Evolutionary conservation across 1,139 yeast genomes (phyloP), one percentile per base, ranked within the genome.

Genomic region (Kurtzmaniella quercitrusa): DNA sequence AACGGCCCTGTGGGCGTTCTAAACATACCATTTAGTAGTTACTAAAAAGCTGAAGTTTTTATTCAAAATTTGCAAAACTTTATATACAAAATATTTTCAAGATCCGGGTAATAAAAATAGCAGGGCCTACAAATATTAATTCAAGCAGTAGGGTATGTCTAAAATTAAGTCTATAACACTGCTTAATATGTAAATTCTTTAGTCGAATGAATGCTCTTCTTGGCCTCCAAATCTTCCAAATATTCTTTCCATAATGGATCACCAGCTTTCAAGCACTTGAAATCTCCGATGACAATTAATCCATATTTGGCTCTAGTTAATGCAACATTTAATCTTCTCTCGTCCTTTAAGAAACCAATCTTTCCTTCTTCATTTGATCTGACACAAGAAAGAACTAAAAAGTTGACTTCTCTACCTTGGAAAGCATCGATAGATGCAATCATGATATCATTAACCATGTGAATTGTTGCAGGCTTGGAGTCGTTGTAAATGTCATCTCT

Each of bases 351-450:
- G 56, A 80, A 80, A 28, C 86, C 86, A 50, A 80, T 75, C 43
- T 71, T 76, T 41, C 66, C 63, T 40, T 66, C 66, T 3, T 54
- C 50, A 53, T 80, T 80, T 17, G 80, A 77, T 51, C 86, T 61
- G 7, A 80, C 86, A 59, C 84, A 78, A 1, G 84, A 78, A 61
- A 80, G 78, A 15, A 80, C 62, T 44, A 80, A 68, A 49, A 80
- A 77, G 45, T 76, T 70, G 57, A 78, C 79, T 51, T 80, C 86
- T 53, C 84, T 73, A 26, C 86, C 85, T 57, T 80, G 86, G 66
- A 79, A 80, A 0, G 85, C 84, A 57, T 80, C 85, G 38, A 80
- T 75, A 0, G 84, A 78, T 1, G 88, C 86, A 43, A 83, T 74
- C 74, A 81, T 78, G n/a, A 83, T 74, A 21, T 76, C 84, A 34